Evolutionary conservation across 352 stramenopile species (phyloP).

Genomic region (Phytophthora capsici): DNA sequence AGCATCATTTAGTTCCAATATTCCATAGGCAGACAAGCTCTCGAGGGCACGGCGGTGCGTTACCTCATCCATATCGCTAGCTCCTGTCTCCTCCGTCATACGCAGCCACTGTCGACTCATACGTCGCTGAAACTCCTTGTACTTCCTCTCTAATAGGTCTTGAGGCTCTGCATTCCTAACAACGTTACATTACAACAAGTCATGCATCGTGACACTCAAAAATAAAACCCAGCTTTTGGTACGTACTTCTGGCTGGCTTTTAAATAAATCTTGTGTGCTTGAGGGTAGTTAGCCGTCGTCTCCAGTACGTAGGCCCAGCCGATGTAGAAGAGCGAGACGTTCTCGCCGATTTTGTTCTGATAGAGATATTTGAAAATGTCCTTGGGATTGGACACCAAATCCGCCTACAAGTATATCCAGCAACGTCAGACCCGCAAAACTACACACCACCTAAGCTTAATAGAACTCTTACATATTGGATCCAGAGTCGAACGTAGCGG

Average conservation of each 20-base stretch:
- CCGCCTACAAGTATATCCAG: conserved; percentile 50
- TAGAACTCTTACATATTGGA: conserved; percentile 81
- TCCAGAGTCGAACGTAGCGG: conserved; percentile 85
- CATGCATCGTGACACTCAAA: neutral
- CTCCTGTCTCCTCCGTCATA: conserved; percentile 55
- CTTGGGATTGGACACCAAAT: conserved; percentile 86
- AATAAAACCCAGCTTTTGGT: neutral
- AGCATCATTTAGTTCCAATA: conserved; percentile 55
- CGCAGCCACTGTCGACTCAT: conserved; percentile 86
- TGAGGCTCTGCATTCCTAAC: conserved; percentile 72
- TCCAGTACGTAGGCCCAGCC: conserved; percentile 87
- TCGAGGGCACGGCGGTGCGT: conserved; percentile 68
- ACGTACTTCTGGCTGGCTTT: conserved; percentile 88
- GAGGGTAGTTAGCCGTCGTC: conserved; percentile 79
- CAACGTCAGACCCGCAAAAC: conserved; percentile 4
- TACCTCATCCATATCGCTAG: conserved; percentile 41
- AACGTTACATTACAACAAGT: conserved; percentile 7
- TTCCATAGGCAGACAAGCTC: conserved; percentile 58
- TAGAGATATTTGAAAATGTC: conserved; percentile 92
- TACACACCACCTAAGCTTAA: neutral
- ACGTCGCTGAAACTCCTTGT: conserved; percentile 83
- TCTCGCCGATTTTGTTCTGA: conserved; percentile 86
- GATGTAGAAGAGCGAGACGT: conserved; percentile 85
- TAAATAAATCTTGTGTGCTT: conserved; percentile 88
- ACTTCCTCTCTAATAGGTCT: conserved; percentile 74